Evolutionary conservation across 352 stramenopile genomes (phyloP), one percentile per base, ranked within the genome.

Genomic region (Phytopythium aichiense): DNA sequence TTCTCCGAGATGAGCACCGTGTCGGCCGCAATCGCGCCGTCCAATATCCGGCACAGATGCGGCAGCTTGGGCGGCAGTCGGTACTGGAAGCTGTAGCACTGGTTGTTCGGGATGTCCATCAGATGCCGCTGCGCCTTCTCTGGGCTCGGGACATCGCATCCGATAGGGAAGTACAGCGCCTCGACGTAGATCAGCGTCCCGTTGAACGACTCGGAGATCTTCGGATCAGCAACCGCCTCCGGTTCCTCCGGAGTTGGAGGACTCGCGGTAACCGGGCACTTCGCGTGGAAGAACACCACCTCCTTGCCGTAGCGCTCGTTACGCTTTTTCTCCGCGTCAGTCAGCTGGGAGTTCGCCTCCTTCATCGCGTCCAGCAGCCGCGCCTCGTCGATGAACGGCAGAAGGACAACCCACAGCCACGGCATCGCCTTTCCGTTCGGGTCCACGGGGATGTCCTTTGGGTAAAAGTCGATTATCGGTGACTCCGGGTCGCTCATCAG

Each of bases 331-430:
- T 96, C 87, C 2, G 84, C 74, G 43, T 87, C 72, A 5, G 79
- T 91, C 38, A 90, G 63, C 59, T 93, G 74, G 15, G 74, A 53
- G 50, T 91, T 93, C 13, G 74, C 73, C 20, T 81, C 63, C 13
- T 77, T 76, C 84, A 99, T 90, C 30, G 93, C 93, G 30, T 86
- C 70, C 11, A 99, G 65, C 33, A 99, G 76, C 15, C 96, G 79
- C 50, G 88, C 73, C 80, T 99, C 96, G 58, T 99, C 96, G 65
- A 99, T 99, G 65, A 99, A 99, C 23, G 97, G 97, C 13, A 99
- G 81, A 40, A 99, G 74, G 28, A 98, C 97, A 18, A 99, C 96
- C 96, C 96, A 99, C 12, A 99, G 78, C 98, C 98, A 99, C 28
- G 96, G 96, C 89, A 99, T 98, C 0, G 91, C 88, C 70, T 99